A percentile compares a stretch with the other conserved stretches of the same genome.
Conservation (phyloP, 2,329 filamentous ascomycete genomes). For the Apiospora rasikravindrae region DNA sequence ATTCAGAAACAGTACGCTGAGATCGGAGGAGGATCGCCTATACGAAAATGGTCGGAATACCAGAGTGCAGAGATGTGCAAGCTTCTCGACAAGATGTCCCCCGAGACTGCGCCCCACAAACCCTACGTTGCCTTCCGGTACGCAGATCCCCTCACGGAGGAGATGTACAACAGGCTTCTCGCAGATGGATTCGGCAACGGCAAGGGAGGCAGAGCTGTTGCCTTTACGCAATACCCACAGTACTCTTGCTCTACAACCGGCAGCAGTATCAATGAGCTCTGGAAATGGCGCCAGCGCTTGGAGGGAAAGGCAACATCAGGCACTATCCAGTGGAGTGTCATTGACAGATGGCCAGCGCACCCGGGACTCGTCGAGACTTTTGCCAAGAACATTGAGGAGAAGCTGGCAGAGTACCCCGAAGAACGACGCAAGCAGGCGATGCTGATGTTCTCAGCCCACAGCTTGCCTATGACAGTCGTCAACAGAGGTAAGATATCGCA, state of each 20-base stretch:
- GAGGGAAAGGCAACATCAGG: conserved; percentile 77
- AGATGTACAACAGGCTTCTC: conserved; percentile 84
- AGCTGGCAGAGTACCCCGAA: conserved; percentile 81
- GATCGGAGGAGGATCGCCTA: conserved; percentile 97
- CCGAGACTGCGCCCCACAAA: conserved; percentile 93
- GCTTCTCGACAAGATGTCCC: conserved; percentile 86
- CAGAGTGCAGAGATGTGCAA: conserved; percentile 97
- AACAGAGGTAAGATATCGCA: conserved; percentile 70
- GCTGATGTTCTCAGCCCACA: conserved; percentile 93
- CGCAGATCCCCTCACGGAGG: conserved; percentile 88
- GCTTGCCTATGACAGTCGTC: conserved; percentile 94
- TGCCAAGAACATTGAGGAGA: conserved; percentile 88
- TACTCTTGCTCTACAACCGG: conserved; percentile 98
- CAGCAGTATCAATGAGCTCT: conserved; percentile 93
- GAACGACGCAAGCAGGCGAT: conserved; percentile 82
- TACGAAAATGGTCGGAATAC: conserved; percentile 96
- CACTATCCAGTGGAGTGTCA: conserved; percentile 92
- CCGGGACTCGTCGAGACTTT: conserved; percentile 89
- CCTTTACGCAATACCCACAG: conserved; percentile 98
- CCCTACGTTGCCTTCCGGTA: conserved; percentile 98
- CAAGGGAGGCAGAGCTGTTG: conserved; percentile 89
- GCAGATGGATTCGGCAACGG: conserved; percentile 90
- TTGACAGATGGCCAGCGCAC: conserved; percentile 97
- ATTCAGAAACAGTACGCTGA: conserved; percentile 94
- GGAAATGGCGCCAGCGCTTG: conserved; percentile 92